Evolutionary conservation across 768 basidiomycete genomes (phyloP).

Genomic region (Boletus reticuloceps): DNA sequence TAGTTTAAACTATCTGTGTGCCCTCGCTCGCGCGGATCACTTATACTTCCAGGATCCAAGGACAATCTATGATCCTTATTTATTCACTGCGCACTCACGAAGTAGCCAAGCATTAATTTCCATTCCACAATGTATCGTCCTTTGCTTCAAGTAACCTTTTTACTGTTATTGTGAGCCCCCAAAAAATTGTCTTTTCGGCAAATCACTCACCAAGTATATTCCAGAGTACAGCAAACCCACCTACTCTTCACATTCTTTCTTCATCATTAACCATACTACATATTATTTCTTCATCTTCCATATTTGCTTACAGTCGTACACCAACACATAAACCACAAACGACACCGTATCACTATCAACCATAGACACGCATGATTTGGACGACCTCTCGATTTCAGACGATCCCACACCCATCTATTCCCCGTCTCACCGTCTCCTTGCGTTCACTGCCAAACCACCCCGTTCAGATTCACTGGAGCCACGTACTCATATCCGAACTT

Average conservation of each 20-base stretch:
- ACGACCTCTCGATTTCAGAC: conserved; percentile 14
- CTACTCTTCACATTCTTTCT: conserved; percentile 50
- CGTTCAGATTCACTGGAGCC: conserved; percentile 23
- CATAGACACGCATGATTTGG: conserved; percentile 20
- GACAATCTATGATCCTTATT: too few relatives aligned
- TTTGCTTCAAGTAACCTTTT: conserved; percentile 9
- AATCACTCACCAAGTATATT: not conserved
- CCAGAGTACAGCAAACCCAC: conserved; percentile 50
- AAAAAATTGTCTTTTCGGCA: conserved; percentile 6
- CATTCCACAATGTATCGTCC: conserved; percentile 26
- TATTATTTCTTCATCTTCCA: conserved; percentile 38
- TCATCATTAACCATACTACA: conserved; percentile 44
- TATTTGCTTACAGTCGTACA: conserved; percentile 5
- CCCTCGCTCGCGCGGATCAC: not conserved
- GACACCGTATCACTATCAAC: conserved; percentile 40
- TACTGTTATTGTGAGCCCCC: conserved; percentile 26
- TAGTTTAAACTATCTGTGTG: not conserved
- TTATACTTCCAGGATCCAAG: not conserved
- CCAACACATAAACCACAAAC: conserved; percentile 31
- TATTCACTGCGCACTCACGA: too few relatives aligned
- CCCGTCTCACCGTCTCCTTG: conserved; percentile 64
- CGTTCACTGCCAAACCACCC: conserved; percentile 46
- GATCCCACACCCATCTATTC: conserved; percentile 48
- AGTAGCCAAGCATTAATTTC: too few relatives aligned
- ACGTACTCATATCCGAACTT: conserved; percentile 23